A percentile compares a stretch with the other conserved stretches of the same genome.
These are phyloP conservation scores for Heimioporus sp. DNA, from an alignment of 768 basidiomycete genomes.

Conservation along the genomic window DNA sequence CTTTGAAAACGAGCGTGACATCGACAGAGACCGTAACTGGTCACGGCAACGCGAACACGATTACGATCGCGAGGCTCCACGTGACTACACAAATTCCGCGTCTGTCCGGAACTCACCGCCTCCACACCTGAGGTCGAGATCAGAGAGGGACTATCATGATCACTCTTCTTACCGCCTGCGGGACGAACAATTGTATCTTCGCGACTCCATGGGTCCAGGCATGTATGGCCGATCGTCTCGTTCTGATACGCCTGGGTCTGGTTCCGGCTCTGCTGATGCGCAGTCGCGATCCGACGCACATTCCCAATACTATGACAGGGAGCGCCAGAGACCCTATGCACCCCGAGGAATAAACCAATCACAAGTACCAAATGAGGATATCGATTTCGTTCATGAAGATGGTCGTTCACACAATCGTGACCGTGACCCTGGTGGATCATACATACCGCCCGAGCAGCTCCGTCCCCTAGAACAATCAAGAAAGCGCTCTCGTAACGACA, in stretches of 20 bases:
- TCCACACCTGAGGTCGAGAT: conserved; percentile 37
- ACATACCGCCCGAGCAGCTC: conserved; percentile 35
- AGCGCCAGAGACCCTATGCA: conserved; percentile 47
- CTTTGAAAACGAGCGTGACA: conserved; percentile 38
- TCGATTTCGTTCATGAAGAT: conserved; percentile 56
- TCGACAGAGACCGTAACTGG: conserved; percentile 45
- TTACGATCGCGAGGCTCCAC: conserved; percentile 35
- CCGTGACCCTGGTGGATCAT: conserved; percentile 39
- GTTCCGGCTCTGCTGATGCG: conserved; percentile 47
- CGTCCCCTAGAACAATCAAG: conserved; percentile 45
- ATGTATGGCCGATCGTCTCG: conserved; percentile 42
- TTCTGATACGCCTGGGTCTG: conserved; percentile 58
- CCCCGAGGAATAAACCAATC: conserved; percentile 49
- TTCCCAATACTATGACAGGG: conserved; percentile 49
- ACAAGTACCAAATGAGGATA: conserved; percentile 39
- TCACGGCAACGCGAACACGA: conserved; percentile 42
- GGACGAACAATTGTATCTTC: conserved; percentile 28
- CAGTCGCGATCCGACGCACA: conserved; percentile 50
- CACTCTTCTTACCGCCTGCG: conserved; percentile 30
- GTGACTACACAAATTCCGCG: conserved; percentile 29
- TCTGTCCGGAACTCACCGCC: conserved; percentile 42
- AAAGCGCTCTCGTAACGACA: conserved; percentile 60
- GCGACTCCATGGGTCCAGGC: conserved; percentile 31
- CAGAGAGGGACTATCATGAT: conserved; percentile 31
- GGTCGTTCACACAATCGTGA: conserved; percentile 38